phyloP scores from a whole-genome alignment of 768 basidiomycete genomes.

The Tylopilus sp. region DNA sequence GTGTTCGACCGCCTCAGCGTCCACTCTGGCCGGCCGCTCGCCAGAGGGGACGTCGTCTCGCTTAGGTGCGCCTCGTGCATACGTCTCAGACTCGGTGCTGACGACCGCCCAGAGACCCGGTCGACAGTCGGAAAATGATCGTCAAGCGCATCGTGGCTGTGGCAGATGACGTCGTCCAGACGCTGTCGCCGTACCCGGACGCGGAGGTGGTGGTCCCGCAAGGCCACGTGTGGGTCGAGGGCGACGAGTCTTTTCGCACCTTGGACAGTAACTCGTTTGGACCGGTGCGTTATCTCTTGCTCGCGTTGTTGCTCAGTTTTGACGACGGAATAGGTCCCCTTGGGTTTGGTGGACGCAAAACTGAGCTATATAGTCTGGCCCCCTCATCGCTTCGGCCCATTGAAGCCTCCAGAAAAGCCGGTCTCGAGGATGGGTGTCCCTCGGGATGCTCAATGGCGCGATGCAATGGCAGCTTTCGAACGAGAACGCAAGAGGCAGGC shows the following conservation, averaged over 20 bases:
- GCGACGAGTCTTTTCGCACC: slow-evolving; percentile 38
- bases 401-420: slow-evolving; percentile 24
- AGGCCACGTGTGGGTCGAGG: slow-evolving; percentile 77
- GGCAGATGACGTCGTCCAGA: slow-evolving; percentile 60
- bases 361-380: slow-evolving; percentile 53
- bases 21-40: slow-evolving; percentile 33
- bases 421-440: slow-evolving; percentile 15
- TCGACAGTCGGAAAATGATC: slow-evolving; percentile 47
- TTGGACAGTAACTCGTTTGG: slow-evolving; percentile 74
- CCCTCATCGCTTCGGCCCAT: slow-evolving; percentile 41
- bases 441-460: slow-evolving; percentile 24
- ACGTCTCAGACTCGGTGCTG: background rate
- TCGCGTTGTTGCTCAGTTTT: background rate
- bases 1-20: slow-evolving; percentile 56
- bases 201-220: slow-evolving; percentile 50
- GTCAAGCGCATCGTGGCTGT: slow-evolving; percentile 67
- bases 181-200: slow-evolving; percentile 66
- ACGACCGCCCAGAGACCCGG: slow-evolving; percentile 50
- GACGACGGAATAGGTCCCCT: slow-evolving; percentile 32
- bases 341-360: slow-evolving; percentile 49
- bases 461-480: slow-evolving; percentile 31
- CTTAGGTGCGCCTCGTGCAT: slow-evolving; percentile 43
- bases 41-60: slow-evolving; percentile 63
- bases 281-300: slow-evolving; percentile 42
- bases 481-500: slow-evolving; percentile 25